phyloP scores from a whole-genome alignment of 768 basidiomycete species.

The Cystofilobasidium capitatum region DNA sequence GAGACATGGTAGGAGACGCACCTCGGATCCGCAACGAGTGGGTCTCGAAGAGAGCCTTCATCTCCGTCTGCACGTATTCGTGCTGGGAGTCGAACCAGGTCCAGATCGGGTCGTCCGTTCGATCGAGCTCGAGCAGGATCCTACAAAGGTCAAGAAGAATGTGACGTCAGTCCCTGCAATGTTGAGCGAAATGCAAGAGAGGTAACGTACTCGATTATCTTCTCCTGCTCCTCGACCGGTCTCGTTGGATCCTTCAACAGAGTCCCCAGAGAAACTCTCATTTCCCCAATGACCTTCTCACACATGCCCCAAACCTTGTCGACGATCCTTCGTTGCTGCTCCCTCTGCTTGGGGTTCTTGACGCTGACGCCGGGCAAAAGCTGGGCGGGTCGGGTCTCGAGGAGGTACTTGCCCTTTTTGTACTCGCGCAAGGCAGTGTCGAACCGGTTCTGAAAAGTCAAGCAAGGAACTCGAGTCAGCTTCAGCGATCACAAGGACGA shows the following conservation, averaged over 20 bases:
- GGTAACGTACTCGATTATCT: slow-evolving; percentile 75
- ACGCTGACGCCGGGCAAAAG: slow-evolving; percentile 52
- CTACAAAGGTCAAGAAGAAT: slow-evolving; percentile 44
- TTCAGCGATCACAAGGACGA: not conserved
- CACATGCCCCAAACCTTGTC: slow-evolving; percentile 94
- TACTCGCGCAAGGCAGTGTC: slow-evolving; percentile 90
- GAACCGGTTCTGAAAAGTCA: slow-evolving; percentile 64
- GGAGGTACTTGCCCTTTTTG: slow-evolving; percentile 86
- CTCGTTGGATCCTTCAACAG: slow-evolving; percentile 70
- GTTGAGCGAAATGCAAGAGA: slow-evolving; percentile 1
- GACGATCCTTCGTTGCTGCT: slow-evolving; percentile 82
- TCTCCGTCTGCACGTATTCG: slow-evolving; percentile 53
- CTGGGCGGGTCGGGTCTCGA: slow-evolving; percentile 81
- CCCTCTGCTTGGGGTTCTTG: slow-evolving; percentile 41
- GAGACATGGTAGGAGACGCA: not conserved
- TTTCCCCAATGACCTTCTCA: slow-evolving; percentile 86
- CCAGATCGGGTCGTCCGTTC: slow-evolving; percentile 86
- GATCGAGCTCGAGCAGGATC: slow-evolving; percentile 75
- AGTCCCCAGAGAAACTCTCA: slow-evolving; percentile 65
- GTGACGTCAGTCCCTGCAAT: not conserved
- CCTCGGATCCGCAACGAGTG: not conserved
- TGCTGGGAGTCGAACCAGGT: slow-evolving; percentile 91
- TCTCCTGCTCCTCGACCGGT: slow-evolving; percentile 86
- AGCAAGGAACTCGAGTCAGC: not conserved
- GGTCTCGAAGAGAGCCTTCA: not conserved